Conservation (phyloP, 345 rosid species). For the Ceriops zippeliana region DNA sequence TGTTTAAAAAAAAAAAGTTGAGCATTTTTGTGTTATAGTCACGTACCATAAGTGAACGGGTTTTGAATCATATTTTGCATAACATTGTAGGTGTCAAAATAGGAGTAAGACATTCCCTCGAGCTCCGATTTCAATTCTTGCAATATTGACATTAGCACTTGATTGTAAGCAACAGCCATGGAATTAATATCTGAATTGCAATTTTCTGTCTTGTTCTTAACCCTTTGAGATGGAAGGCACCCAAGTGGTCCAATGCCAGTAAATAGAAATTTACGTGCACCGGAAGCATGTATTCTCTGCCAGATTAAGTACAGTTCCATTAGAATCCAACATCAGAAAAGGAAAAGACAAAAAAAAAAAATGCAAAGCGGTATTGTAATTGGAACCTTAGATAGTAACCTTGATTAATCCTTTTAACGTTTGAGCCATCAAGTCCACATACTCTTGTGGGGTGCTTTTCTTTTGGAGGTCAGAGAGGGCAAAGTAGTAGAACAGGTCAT, state of each 20-base stretch:
- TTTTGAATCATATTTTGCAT: slow-evolving; percentile 38
- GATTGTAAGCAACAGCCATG: slow-evolving; percentile 45
- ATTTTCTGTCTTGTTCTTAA: slow-evolving; percentile 24
- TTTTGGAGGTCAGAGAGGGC: slow-evolving; percentile 34
- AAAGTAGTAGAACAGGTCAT: slow-evolving; percentile 54
- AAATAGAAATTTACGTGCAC: slow-evolving; percentile 52
- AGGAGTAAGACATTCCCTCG: slow-evolving; percentile 43
- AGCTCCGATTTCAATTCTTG: slow-evolving; percentile 36
- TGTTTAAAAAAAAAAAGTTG: too few species aligned
- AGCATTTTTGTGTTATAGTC: background rate
- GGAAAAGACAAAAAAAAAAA: background rate
- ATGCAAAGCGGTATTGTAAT: background rate
- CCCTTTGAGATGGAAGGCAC: slow-evolving; percentile 51
- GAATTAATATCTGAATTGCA: slow-evolving; percentile 45
- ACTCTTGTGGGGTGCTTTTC: slow-evolving; percentile 36
- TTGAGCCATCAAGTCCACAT: slow-evolving; percentile 39
- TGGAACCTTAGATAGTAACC: slow-evolving; percentile 33
- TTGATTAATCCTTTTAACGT: slow-evolving; percentile 50
- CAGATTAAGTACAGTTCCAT: background rate
- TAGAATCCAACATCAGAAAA: background rate
- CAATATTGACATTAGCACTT: slow-evolving; percentile 37
- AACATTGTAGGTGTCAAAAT: slow-evolving; percentile 45
- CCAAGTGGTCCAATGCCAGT: slow-evolving; percentile 52
- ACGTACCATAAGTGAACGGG: slow-evolving; percentile 48
- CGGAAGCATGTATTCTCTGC: slow-evolving; percentile 42